These are phyloP conservation scores for Cladophialophora chaetospira DNA, from an alignment of 2,329 filamentous ascomycete species.

Conservation along the genomic window DNA sequence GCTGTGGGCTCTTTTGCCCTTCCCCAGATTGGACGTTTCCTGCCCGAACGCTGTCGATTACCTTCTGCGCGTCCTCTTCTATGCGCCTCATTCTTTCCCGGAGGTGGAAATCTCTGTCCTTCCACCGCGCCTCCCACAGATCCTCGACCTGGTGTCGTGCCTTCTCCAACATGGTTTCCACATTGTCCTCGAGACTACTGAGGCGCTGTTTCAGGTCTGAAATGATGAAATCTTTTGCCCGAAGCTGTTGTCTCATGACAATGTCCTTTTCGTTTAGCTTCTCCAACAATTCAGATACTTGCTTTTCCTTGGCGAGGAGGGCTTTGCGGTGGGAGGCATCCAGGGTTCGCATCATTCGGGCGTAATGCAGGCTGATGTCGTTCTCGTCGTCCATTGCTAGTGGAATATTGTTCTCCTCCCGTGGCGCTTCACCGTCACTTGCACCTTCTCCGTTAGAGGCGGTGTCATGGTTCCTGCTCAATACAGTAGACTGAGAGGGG, in stretches of 20 bases:
- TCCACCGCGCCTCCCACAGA: constrained; percentile 41
- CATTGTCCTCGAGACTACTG: constrained; percentile 30
- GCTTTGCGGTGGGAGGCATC: constrained; percentile 37
- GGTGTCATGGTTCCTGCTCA: neutral
- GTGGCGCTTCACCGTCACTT: constrained; percentile 22
- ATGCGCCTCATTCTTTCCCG: constrained; percentile 29
- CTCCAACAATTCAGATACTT: constrained; percentile 35
- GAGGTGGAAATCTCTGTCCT: constrained; percentile 36
- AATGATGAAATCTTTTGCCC: constrained; percentile 35
- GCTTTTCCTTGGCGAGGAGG: constrained; percentile 36
- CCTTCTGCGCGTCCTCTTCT: constrained; percentile 27
- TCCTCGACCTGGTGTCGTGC: constrained; percentile 40
- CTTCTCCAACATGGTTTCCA: constrained; percentile 35
- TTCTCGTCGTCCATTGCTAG: constrained; percentile 38
- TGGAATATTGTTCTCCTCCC: constrained; percentile 27
- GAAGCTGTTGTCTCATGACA: constrained; percentile 37
- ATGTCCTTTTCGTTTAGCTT: constrained; percentile 38
- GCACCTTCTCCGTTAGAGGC: neutral
- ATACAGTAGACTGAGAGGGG: constrained; percentile 19
- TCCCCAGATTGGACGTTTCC: neutral
- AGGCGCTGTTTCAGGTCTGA: constrained; percentile 36
- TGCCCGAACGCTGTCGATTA: constrained; percentile 6
- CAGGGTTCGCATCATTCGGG: constrained; percentile 37
- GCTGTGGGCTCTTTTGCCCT: neutral
- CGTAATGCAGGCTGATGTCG: constrained; percentile 36